Percentiles rank a stretch among this genome's conserved stretches.
These are phyloP conservation scores for Hyphopichia fennica DNA, from an alignment of 1,139 yeast genomes.

Conservation along the genomic window DNA sequence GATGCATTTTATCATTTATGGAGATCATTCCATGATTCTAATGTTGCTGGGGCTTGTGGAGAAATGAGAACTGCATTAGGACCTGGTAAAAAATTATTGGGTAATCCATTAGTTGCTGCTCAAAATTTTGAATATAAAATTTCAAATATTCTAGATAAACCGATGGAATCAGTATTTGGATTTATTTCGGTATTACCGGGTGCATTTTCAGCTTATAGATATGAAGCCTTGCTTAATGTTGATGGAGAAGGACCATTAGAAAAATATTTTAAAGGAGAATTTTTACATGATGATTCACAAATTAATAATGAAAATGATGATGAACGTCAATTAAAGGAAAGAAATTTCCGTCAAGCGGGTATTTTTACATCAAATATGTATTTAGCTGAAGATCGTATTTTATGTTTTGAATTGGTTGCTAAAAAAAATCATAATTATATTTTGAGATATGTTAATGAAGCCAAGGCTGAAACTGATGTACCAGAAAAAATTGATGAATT, in stretches of 20 bases:
- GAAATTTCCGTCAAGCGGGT: slow-evolving; percentile 52
- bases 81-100: slow-evolving; percentile 48
- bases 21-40: slow-evolving; percentile 70
- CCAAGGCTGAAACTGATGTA: slow-evolving; percentile 82
- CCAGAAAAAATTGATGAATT: slow-evolving; percentile 74
- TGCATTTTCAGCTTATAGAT: slow-evolving; percentile 83
- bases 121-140: slow-evolving; percentile 85
- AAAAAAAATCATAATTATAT: slow-evolving; percentile 61
- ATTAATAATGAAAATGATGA: slow-evolving; percentile 39
- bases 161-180: slow-evolving; percentile 81
- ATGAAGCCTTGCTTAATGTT: slow-evolving; percentile 64
- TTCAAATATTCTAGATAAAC: slow-evolving; percentile 80
- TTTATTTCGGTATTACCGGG: slow-evolving; percentile 83
- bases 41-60: slow-evolving; percentile 89
- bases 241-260: slow-evolving; percentile 72
- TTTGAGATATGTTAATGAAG: slow-evolving; percentile 70
- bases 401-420: slow-evolving; percentile 83
- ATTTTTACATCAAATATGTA: slow-evolving; percentile 83
- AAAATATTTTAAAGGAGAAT: slow-evolving; percentile 79
- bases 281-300: slow-evolving; percentile 52
- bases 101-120: slow-evolving; percentile 79
- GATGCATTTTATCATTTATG: slow-evolving; percentile 76
- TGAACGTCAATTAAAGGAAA: slow-evolving; percentile 42
- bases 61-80: slow-evolving; percentile 76
- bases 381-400: slow-evolving; percentile 79